Conservation (phyloP, 495 filamentous ascomycete genomes). For the Neurospora sp. region DNA sequence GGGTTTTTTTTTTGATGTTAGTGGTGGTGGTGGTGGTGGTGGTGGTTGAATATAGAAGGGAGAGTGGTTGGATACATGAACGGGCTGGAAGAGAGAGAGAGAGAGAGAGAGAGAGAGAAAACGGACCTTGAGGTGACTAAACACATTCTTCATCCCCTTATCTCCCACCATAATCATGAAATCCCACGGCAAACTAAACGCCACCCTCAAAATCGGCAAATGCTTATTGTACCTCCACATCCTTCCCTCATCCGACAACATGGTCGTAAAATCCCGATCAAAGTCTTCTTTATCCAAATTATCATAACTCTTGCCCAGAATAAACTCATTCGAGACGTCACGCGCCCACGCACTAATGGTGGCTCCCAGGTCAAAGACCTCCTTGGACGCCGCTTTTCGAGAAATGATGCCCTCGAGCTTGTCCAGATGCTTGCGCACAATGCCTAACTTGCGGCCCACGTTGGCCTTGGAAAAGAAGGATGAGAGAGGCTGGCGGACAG, state of each 20-base stretch:
- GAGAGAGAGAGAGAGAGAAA: neutral
- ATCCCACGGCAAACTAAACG: constrained; percentile 12
- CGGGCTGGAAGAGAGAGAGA: too few relatives aligned
- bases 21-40: too few relatives aligned
- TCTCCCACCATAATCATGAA: constrained; percentile 15
- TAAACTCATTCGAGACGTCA: constrained; percentile 18
- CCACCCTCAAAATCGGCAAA: constrained; percentile 16
- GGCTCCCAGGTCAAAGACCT: constrained; percentile 21
- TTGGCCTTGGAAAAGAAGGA: constrained; percentile 20
- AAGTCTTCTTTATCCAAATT: constrained; percentile 21
- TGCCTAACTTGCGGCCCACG: constrained; percentile 7
- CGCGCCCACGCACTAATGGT: constrained; percentile 19
- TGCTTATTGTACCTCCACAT: constrained; percentile 23
- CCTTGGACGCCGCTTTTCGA: neutral
- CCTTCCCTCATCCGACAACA: constrained; percentile 6
- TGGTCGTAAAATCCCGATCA: constrained; percentile 4
- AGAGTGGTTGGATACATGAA: too few relatives aligned
- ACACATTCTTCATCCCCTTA: constrained; percentile 11
- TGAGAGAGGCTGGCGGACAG: constrained; percentile 8
- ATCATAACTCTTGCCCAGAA: constrained; percentile 16
- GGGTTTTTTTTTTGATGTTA: too few relatives aligned
- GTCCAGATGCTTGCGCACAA: constrained; percentile 13
- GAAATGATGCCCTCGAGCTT: constrained; percentile 21
- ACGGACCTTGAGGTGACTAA: constrained; percentile 15
- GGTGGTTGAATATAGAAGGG: too few relatives aligned